Base-by-base conservation (phyloP, 2,329 filamentous ascomycete species). In the Cadophora sp. region DNA sequence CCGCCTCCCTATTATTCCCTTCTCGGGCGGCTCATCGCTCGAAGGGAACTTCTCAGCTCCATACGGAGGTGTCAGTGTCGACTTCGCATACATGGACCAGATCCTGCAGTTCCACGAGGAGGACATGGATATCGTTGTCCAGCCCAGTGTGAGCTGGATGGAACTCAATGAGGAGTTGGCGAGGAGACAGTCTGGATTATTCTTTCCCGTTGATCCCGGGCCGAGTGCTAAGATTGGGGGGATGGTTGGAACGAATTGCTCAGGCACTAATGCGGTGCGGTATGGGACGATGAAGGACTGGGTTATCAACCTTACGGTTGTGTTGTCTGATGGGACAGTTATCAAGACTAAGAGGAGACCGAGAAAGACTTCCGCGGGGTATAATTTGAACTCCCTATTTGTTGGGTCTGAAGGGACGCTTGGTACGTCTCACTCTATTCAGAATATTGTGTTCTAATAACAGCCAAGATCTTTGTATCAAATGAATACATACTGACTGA, bases 111-210 rank as follows among this genome's bases (percentile, higher is more conserved):
- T 97, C 66, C 91, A 97, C 78, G 90, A 92, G 73, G 91, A 92
- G 4, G 94, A 97, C 78, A 93, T 97, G 92, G 94, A 97, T 74
- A 85, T 97, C 61, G 92, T 97, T 4, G 93, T 97, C 3, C 94
- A 97, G 78, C 94, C 94, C 3, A 92, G 92, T 7, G 90, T 97
- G 11, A 91, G 91, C n/a, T 97, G 94, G 94, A 94, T 97, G 86
- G 89, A 92, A 63, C 81, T 97, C 67, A 97, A 97, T 75, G 88
- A 91, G 72, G 81, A 87, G 74, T 78, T 90, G 56, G 84, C 89
- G 60, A 89, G 92, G 75, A 87, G 91, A 79, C 84, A 87, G 48
- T 90, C 87, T 4, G 92, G 92, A 0, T 86, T 97, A 1, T 97
- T 97, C 81, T 97, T 97, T 77, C 94, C 94, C 0, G 90, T 97